These are phyloP conservation scores for sorghum (Sorghum bicolor) DNA, from an alignment of 176 grass and related monocot species.

Conservation along the genomic window DNA sequence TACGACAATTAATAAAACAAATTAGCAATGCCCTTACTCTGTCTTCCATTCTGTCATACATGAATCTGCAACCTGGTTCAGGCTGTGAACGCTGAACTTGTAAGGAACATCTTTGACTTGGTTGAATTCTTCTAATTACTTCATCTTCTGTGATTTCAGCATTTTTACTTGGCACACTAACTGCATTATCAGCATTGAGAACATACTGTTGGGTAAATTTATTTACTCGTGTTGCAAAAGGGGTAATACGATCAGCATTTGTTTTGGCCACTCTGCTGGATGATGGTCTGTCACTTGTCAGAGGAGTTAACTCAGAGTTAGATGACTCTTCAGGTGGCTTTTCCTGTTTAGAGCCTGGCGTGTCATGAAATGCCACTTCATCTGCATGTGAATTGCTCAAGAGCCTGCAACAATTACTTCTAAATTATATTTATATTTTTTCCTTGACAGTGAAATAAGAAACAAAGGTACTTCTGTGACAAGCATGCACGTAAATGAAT, in stretches of 20 bases:
- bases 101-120: conserved; percentile 71
- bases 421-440: conserved; percentile 24
- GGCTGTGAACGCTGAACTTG: conserved; percentile 65
- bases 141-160: conserved; percentile 64
- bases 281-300: conserved; percentile 42
- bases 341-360: conserved; percentile 56
- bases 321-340: conserved; percentile 39
- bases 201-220: conserved; percentile 72
- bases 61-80: conserved; percentile 79
- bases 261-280: conserved; percentile 56
- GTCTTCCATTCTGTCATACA: conserved; percentile 89
- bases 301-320: conserved; percentile 53
- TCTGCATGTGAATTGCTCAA: conserved; percentile 47
- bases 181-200: conserved; percentile 51
- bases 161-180: conserved; percentile 36
- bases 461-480: neutral
- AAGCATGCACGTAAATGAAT: conserved; percentile 23
- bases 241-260: conserved; percentile 64
- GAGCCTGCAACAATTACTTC: conserved; percentile 62
- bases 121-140: conserved; percentile 68
- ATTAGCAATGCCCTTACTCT: conserved; percentile 49
- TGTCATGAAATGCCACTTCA: conserved; percentile 42
- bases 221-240: conserved; percentile 70
- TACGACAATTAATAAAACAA: conserved; percentile 26
- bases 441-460: conserved; percentile 9